A percentile compares a stretch with the other conserved stretches of the same genome.
phyloP scores from a whole-genome alignment of 345 rosid genomes.

The Iberis pinnata region DNA sequence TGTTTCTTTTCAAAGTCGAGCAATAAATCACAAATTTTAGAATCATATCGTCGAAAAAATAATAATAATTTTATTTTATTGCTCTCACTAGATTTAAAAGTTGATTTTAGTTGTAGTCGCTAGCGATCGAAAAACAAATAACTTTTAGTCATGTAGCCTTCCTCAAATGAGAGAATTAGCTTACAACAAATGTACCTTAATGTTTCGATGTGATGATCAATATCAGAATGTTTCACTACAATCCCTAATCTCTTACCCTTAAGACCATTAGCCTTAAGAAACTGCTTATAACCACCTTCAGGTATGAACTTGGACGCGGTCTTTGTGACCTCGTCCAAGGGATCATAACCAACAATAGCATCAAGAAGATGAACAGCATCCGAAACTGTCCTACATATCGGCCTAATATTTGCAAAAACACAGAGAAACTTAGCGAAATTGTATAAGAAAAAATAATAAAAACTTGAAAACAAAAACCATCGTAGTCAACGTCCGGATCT shows the following conservation, averaged over 20 bases:
- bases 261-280: slow-evolving; percentile 42
- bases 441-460: neutral
- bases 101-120: no score
- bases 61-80: no score
- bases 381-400: slow-evolving; percentile 52
- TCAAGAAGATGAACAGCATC: slow-evolving; percentile 59
- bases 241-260: slow-evolving; percentile 53
- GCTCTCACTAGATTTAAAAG: no score
- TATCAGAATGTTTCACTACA: slow-evolving; percentile 37
- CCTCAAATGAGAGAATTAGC: neutral
- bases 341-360: slow-evolving; percentile 49
- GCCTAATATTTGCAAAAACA: slow-evolving; percentile 33
- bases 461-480: no score
- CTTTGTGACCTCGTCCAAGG: slow-evolving; percentile 40
- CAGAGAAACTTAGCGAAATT: neutral
- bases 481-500: no score
- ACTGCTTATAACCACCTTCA: slow-evolving; percentile 47
- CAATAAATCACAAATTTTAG: no score
- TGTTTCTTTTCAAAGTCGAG: no score
- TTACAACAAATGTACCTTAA: slow-evolving; percentile 30
- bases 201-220: slow-evolving; percentile 38
- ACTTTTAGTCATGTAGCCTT: neutral
- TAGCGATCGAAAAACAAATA: no score
- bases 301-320: slow-evolving; percentile 42
- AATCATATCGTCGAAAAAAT: no score